A percentile compares a stretch with the other conserved stretches of the same genome.
Conservation (phyloP, 2,329 filamentous ascomycete genomes). For the Diaporthe sp. region DNA sequence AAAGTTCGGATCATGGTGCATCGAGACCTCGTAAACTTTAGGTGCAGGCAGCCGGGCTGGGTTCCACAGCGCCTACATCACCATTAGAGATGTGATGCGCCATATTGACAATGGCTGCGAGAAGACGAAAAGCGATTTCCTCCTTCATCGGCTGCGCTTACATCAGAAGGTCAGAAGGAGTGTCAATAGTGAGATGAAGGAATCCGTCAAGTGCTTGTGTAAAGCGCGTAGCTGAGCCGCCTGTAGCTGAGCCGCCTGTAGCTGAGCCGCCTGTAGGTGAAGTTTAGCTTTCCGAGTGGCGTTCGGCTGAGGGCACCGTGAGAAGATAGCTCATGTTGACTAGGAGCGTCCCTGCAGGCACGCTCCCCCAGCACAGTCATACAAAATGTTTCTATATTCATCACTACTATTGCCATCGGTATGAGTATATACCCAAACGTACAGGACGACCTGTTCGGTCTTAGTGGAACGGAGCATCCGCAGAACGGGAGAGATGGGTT, state of each 20-base stretch:
- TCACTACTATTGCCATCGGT: background rate
- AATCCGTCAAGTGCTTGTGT: background rate
- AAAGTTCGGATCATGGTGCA: conserved; percentile 21
- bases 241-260: background rate
- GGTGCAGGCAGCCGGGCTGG: background rate
- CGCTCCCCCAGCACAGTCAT: background rate
- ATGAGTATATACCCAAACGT: background rate
- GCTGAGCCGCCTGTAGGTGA: background rate
- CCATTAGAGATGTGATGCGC: background rate
- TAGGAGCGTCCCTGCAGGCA: conserved; percentile 7
- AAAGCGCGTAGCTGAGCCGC: background rate
- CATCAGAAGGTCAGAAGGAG: background rate
- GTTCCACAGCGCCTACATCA: background rate
- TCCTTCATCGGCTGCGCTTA: background rate
- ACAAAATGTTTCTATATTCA: conserved; percentile 19
- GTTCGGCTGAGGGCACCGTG: conserved; percentile 9
- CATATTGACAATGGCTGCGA: conserved; percentile 4
- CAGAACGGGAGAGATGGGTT: background rate
- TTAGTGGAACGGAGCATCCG: background rate
- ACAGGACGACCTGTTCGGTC: background rate
- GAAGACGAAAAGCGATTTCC: background rate
- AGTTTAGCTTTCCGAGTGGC: conserved; percentile 8
- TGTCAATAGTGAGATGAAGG: conserved; percentile 12
- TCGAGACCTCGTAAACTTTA: conserved; percentile 22
- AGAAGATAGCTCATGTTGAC: background rate